These are phyloP conservation scores for Casaregolazyma lundiana DNA, from an alignment of 1,139 yeast genomes.

Conservation along the genomic window DNA sequence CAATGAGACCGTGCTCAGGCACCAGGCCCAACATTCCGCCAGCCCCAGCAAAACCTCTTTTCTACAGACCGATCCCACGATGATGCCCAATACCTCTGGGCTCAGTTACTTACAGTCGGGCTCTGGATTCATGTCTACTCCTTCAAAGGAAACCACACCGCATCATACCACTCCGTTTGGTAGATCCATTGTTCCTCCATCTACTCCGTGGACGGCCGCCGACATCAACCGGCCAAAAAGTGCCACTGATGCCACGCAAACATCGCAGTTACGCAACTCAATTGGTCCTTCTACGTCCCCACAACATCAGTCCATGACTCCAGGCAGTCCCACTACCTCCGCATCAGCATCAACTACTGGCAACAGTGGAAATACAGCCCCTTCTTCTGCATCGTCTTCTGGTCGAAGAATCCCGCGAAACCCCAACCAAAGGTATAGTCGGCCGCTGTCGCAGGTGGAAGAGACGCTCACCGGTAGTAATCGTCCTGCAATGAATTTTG, in stretches of 20 bases:
- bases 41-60: constrained; percentile 16
- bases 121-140: constrained; percentile 18
- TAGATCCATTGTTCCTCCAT: constrained; percentile 17
- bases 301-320: constrained; percentile 1
- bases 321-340: not conserved
- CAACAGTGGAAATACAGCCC: not conserved
- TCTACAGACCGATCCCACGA: constrained; percentile 1
- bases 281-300: not conserved
- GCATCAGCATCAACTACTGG: constrained; percentile 1
- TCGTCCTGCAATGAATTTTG: too few species aligned
- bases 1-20: constrained; percentile 10
- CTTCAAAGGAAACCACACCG: constrained; percentile 15
- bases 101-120: constrained; percentile 9
- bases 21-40: constrained; percentile 12
- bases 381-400: constrained; percentile 7
- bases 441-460: constrained; percentile 21
- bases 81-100: constrained; percentile 9
- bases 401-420: constrained; percentile 1
- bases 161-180: constrained; percentile 11
- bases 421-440: constrained; percentile 15
- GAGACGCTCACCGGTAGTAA: constrained; percentile 12
- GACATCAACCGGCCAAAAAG: constrained; percentile 30
- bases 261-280: constrained; percentile 2
- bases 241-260: constrained; percentile 20
- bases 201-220: constrained; percentile 22